Conservation (phyloP, 768 basidiomycete genomes). For the Lactarius pseudohatsudake region DNA sequence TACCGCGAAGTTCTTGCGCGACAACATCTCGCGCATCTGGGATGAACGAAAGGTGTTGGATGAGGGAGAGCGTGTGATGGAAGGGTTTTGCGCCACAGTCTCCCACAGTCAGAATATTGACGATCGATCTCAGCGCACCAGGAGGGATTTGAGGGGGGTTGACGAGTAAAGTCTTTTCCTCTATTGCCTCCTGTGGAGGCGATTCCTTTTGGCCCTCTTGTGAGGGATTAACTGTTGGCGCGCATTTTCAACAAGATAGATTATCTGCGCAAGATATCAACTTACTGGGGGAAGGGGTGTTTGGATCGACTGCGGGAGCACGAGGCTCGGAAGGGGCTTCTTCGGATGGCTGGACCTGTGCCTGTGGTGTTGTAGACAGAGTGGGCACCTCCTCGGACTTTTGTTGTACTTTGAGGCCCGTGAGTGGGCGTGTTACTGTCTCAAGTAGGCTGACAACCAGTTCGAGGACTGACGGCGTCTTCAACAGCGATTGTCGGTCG, state of each 20-base stretch:
- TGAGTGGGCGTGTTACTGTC: constrained; percentile 82
- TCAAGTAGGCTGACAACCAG: constrained; percentile 86
- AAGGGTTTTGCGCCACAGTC: constrained; percentile 98
- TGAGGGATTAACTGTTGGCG: constrained; percentile 28
- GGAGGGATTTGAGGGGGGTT: constrained; percentile 85
- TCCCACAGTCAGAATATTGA: constrained; percentile 95
- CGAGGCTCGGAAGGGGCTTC: constrained; percentile 25
- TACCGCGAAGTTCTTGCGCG: constrained; percentile 79
- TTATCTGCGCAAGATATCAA: background rate
- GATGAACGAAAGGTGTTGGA: constrained; percentile 88
- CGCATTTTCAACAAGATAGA: background rate
- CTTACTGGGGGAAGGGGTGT: constrained; percentile 19
- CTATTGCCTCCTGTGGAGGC: constrained; percentile 28
- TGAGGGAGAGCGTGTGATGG: constrained; percentile 86
- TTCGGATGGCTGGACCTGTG: constrained; percentile 1
- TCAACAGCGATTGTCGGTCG: constrained; percentile 82
- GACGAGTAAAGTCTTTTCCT: constrained; percentile 54
- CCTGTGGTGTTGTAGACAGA: constrained; percentile 3
- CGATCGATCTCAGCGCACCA: constrained; percentile 82
- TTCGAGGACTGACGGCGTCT: constrained; percentile 90
- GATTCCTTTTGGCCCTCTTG: constrained; percentile 31
- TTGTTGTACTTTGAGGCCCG: constrained; percentile 56
- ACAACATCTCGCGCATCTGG: constrained; percentile 88
- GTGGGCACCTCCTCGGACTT: constrained; percentile 30
- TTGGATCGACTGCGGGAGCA: constrained; percentile 8